These are phyloP conservation scores for Firmiana major DNA, from an alignment of 345 rosid species.

Conservation along the genomic window DNA sequence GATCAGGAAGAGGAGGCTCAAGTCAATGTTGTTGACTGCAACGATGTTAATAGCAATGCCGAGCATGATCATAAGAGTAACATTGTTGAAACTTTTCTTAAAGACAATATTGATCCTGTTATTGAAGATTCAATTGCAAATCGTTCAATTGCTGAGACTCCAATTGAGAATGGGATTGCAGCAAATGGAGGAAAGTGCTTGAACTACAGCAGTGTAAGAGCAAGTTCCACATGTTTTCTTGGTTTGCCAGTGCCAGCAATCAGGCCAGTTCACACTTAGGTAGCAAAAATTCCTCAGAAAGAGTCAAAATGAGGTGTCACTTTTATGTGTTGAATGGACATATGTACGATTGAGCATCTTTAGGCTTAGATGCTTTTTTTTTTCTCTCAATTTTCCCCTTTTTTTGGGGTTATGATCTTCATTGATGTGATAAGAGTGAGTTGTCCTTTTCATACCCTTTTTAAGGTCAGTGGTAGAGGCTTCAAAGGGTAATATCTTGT, in stretches of 20 bases:
- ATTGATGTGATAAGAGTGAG: not conserved
- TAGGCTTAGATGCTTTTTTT: not conserved
- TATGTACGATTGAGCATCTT: not conserved
- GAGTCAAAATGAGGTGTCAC: not conserved
- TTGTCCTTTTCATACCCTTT: not conserved
- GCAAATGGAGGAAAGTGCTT: slow-evolving; percentile 26
- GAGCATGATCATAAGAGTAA: not conserved
- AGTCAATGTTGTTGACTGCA: not conserved
- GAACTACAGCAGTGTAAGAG: slow-evolving; percentile 18
- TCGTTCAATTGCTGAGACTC: slow-evolving; percentile 1
- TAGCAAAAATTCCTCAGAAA: not conserved
- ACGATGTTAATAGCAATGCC: not conserved
- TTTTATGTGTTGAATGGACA: not conserved
- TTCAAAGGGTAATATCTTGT: not conserved
- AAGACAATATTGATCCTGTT: not conserved
- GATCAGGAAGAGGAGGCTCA: not conserved
- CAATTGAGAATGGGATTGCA: slow-evolving; percentile 11
- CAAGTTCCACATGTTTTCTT: slow-evolving; percentile 29
- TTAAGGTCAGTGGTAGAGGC: not conserved
- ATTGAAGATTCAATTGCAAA: not conserved
- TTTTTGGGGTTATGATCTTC: not conserved
- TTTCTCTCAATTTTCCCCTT: not conserved
- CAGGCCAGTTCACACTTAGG: slow-evolving; percentile 36
- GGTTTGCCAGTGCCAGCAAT: slow-evolving; percentile 35
- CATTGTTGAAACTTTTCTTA: not conserved